Evolutionary conservation across 1,139 yeast species (phyloP).

Genomic region (Yamadazyma blattariae): DNA sequence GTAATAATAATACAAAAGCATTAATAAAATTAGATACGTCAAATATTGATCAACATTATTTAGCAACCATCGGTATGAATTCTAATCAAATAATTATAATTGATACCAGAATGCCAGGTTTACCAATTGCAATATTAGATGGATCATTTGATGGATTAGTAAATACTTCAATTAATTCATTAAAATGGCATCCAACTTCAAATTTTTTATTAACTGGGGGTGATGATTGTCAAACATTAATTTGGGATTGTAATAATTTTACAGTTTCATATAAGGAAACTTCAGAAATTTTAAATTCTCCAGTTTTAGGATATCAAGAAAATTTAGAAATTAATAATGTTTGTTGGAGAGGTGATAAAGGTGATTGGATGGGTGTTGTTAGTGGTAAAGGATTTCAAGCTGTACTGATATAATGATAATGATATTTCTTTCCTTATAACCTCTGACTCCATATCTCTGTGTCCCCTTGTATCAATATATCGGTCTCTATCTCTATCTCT

Average conservation of each 20-base stretch:
- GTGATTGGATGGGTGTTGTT: conserved; percentile 81
- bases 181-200: conserved; percentile 81
- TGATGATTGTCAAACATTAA: conserved; percentile 86
- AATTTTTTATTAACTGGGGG: conserved; percentile 71
- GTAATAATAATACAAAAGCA: conserved; percentile 48
- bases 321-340: conserved; percentile 71
- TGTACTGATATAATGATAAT: conserved; percentile 36
- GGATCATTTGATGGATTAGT: conserved; percentile 56
- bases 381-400: conserved; percentile 82
- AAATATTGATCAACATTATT: conserved; percentile 73
- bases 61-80: conserved; percentile 76
- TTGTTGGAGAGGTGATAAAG: conserved; percentile 63
- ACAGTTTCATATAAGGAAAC: conserved; percentile 12
- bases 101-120: conserved; percentile 87
- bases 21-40: conserved; percentile 75
- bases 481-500: no score
- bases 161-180: conserved; percentile 61
- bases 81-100: conserved; percentile 65
- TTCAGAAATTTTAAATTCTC: conserved; percentile 23
- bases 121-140: conserved; percentile 66
- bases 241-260: conserved; percentile 68
- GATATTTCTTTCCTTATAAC: no score
- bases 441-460: no score
- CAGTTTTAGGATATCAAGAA: conserved; percentile 57
- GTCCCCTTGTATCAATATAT: no score